Percentiles rank a stretch among this genome's conserved stretches.
Conservation (phyloP, 495 filamentous ascomycete genomes). For the Penicillium subrubescens region DNA sequence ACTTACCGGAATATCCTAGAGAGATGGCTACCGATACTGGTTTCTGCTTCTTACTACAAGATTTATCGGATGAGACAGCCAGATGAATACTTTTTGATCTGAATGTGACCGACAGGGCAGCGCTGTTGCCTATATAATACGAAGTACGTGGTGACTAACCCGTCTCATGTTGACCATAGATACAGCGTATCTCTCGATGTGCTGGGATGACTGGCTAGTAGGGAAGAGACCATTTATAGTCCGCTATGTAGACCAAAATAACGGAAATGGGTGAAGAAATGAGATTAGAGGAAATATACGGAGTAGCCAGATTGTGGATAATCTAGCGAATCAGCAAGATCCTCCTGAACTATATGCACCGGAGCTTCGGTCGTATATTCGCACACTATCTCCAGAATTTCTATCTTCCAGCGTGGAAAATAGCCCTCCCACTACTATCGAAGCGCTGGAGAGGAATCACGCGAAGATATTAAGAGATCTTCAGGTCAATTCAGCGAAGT, state of each 20-base stretch:
- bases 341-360: neutral
- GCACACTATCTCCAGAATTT: neutral
- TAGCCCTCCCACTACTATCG: neutral
- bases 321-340: too few relatives aligned
- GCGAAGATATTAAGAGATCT: neutral
- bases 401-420: neutral
- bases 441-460: neutral
- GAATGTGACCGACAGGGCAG: neutral
- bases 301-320: too few relatives aligned
- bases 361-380: neutral
- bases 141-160: neutral
- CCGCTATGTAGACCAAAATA: neutral
- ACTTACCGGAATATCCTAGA: neutral
- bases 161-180: neutral
- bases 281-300: neutral
- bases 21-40: neutral
- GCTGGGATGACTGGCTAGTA: slow-evolving; percentile 7
- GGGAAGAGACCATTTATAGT: slow-evolving; percentile 6
- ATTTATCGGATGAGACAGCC: slow-evolving; percentile 8
- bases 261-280: neutral
- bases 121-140: neutral
- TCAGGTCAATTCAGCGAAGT: too few relatives aligned
- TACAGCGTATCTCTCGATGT: slow-evolving; percentile 4
- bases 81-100: slow-evolving; percentile 7
- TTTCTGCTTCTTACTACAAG: slow-evolving; percentile 7